phyloP scores from a whole-genome alignment of 2,329 filamentous ascomycete genomes.

The Tolypocladium tundrense region DNA sequence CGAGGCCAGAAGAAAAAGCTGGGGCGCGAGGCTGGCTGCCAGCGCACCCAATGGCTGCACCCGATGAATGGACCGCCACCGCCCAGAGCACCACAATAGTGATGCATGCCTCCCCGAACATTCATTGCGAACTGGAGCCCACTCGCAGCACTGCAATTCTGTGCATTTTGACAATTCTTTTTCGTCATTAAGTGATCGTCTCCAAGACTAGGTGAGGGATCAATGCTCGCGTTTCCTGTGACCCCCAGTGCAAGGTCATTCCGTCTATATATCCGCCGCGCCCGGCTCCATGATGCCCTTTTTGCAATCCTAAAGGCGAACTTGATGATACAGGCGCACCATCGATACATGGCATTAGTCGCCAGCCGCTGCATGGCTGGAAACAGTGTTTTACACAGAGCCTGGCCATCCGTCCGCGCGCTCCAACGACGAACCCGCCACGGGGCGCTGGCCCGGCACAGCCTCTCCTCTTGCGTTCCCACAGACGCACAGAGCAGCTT shows the following conservation, averaged over 20 bases:
- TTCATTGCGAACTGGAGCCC: not conserved
- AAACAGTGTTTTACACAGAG: not conserved
- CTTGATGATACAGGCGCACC: not conserved
- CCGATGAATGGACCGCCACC: not conserved
- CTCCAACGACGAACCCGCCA: not conserved
- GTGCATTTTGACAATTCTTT: not conserved
- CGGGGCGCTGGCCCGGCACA: not conserved
- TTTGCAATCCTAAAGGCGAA: not conserved
- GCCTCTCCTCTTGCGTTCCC: not conserved
- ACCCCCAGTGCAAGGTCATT: not conserved
- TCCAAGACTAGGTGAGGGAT: not conserved
- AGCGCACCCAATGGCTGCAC: not conserved
- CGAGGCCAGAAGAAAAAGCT: not conserved
- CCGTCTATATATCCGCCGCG: not conserved
- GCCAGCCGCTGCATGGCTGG: not conserved
- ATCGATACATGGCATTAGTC: not conserved
- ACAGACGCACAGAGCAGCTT: slow-evolving; percentile 2
- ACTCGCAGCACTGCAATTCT: not conserved
- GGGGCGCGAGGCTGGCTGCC: not conserved
- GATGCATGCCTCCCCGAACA: not conserved
- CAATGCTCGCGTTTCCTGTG: not conserved
- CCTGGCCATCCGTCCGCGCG: not conserved
- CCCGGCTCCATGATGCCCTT: not conserved
- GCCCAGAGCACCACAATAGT: not conserved
- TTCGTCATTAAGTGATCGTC: slow-evolving; percentile 4